phyloP scores from a whole-genome alignment of 768 basidiomycete genomes.

The Mycena albidolilacea region DNA sequence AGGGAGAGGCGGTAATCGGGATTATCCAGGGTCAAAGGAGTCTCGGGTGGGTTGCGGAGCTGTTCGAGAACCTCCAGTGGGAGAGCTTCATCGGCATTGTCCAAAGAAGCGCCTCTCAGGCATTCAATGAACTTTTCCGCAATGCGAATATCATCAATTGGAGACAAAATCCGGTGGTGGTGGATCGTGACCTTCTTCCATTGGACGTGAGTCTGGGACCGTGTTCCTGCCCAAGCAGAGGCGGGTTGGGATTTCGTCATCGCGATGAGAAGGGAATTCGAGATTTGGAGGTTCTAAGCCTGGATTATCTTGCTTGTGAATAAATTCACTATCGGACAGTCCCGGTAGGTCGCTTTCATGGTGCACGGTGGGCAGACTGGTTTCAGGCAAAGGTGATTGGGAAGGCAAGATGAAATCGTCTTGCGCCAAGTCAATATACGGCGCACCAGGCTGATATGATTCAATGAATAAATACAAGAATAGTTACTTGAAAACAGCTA shows the following conservation, averaged over 20 bases:
- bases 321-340: no score
- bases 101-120: constrained; percentile 46
- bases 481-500: no score
- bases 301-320: no score
- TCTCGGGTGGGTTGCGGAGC: constrained; percentile 47
- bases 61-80: constrained; percentile 38
- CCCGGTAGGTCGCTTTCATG: no score
- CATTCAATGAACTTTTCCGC: constrained; percentile 42
- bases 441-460: no score
- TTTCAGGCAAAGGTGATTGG: no score
- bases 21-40: constrained; percentile 38
- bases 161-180: neutral
- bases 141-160: constrained; percentile 40
- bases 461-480: no score
- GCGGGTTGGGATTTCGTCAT: neutral
- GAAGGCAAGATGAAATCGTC: no score
- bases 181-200: no score
- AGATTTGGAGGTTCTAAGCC: neutral
- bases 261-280: neutral
- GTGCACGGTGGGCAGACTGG: no score
- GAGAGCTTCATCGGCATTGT: constrained; percentile 40
- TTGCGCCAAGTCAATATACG: no score
- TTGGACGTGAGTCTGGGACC: no score
- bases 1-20: constrained; percentile 51
- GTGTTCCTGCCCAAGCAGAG: neutral